Evolutionary conservation across 257 asterid genomes (phyloP), one percentile per base, ranked within the genome.

Genomic region (Lantana camara): DNA sequence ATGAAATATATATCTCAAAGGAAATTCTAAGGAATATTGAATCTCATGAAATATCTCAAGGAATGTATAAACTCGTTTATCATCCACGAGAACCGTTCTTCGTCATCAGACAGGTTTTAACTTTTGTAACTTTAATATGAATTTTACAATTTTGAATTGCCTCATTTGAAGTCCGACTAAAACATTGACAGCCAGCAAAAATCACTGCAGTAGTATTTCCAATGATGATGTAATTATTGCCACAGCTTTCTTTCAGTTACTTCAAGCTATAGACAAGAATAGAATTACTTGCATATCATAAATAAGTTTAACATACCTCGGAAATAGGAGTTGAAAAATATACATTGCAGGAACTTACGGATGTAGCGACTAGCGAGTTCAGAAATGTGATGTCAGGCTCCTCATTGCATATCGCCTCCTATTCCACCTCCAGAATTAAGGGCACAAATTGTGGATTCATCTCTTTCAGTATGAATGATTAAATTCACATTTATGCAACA

Each of bases 361-460:
- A 90, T 69, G 86, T 71, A 16, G 82, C n/a, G n/a, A n/a, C n/a
- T n/a, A n/a, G n/a, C 85, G 56, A 85, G 75, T 41, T 70, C 85
- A 56, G 69, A 75, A 68, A 79, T 79, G 52, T 83, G 74, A 66
- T 17, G 56, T 12, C 87, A 85, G 71, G 91, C 95, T 67, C 98
- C 97, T 51, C 85, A 71, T 63, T 93, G 96, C 78, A 69, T 54
- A 77, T 93, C 96, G 98, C 85, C 97, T 11, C 90, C 89, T 64
- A 83, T 77, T 80, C 98, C 97, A 14, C 97, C 98, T 48, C 81
- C 84, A 2, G 97, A 93, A 54, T 58, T 89, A 64, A 83, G 96
- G 74, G 95, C 81, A 93, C 97, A 45, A 87, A 87, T 54, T 93
- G 86, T 41, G 98, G 97, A 59, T 93, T 93, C 67, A 85, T 87